A percentile compares a stretch with the other conserved stretches of the same genome.
Conservation (phyloP, 805 yeast genomes). For the Kregervanrija delftensis region DNA sequence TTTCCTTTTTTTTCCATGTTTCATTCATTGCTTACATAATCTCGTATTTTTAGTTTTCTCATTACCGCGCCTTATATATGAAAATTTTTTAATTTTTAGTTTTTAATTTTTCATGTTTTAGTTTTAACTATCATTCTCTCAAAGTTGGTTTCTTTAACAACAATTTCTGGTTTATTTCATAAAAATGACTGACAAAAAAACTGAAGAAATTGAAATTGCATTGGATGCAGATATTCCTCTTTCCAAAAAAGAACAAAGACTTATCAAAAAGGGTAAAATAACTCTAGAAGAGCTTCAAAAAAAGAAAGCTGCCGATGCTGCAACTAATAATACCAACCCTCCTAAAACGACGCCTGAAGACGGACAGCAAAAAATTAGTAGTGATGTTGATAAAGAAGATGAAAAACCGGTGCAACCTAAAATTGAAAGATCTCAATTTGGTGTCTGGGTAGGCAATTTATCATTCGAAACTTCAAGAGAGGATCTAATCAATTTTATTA, state of each 20-base stretch:
- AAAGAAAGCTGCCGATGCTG: conserved; percentile 26
- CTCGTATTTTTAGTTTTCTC: too few species aligned
- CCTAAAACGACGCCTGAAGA: conserved; percentile 17
- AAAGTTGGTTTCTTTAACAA: too few species aligned
- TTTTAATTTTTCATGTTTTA: too few species aligned
- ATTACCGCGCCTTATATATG: too few species aligned
- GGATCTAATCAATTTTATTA: conserved; percentile 60
- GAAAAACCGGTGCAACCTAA: conserved; percentile 11
- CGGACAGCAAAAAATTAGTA: conserved; percentile 14
- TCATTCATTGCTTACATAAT: too few species aligned
- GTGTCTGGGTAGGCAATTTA: conserved; percentile 94
- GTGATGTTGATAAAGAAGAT: conserved; percentile 17
- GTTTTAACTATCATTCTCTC: too few species aligned
- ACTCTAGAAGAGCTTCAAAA: conserved; percentile 49
- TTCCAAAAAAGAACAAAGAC: conserved; percentile 86
- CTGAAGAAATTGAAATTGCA: conserved; percentile 62
- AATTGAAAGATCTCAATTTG: conserved; percentile 44
- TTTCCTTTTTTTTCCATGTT: too few species aligned
- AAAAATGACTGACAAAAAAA: conserved; percentile 30
- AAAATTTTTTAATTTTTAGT: too few species aligned
- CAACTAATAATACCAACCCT: conserved; percentile 11
- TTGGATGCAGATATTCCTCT: conserved; percentile 68
- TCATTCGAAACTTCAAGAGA: conserved; percentile 78
- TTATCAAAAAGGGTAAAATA: conserved; percentile 68
- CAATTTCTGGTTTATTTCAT: too few species aligned